Percentiles rank a stretch among this genome's conserved stretches.
Conservation (phyloP, 805 yeast species). For the Pichia scutulata region DNA sequence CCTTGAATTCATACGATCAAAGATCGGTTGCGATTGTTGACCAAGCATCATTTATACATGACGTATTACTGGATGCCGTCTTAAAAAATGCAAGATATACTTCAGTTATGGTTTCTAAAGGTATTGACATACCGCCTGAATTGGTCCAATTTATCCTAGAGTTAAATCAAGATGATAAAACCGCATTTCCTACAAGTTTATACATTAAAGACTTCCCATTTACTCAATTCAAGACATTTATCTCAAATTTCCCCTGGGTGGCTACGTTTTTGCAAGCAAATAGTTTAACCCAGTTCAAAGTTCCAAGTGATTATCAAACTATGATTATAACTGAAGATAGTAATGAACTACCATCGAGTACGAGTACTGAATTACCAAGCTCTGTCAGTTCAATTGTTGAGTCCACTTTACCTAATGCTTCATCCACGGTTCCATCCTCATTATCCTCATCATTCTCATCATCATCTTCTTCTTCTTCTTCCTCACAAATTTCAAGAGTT, state of each 20-base stretch:
- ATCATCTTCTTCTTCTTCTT: background rate
- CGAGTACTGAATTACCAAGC: background rate
- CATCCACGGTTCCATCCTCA: background rate
- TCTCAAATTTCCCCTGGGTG: slow-evolving; percentile 30
- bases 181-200: slow-evolving; percentile 19
- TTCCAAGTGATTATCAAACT: slow-evolving; percentile 25
- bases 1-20: slow-evolving; percentile 21
- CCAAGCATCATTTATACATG: slow-evolving; percentile 26
- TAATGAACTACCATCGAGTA: background rate
- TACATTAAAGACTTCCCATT: slow-evolving; percentile 27
- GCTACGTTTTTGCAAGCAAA: slow-evolving; percentile 20
- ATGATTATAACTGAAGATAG: slow-evolving; percentile 7
- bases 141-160: slow-evolving; percentile 26
- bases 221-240: slow-evolving; percentile 25
- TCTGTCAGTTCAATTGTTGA: background rate
- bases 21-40: slow-evolving; percentile 25
- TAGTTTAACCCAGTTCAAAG: slow-evolving; percentile 20
- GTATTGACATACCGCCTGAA: slow-evolving; percentile 22
- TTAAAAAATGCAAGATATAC: slow-evolving; percentile 23
- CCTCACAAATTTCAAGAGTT: background rate
- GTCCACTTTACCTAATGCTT: background rate
- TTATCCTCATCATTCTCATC: background rate
- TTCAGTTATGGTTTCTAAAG: slow-evolving; percentile 27
- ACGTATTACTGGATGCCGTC: slow-evolving; percentile 27
- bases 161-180: slow-evolving; percentile 8